Evolutionary conservation across 2,329 filamentous ascomycete species (phyloP).

Genomic region (Calonectria honghensis): DNA sequence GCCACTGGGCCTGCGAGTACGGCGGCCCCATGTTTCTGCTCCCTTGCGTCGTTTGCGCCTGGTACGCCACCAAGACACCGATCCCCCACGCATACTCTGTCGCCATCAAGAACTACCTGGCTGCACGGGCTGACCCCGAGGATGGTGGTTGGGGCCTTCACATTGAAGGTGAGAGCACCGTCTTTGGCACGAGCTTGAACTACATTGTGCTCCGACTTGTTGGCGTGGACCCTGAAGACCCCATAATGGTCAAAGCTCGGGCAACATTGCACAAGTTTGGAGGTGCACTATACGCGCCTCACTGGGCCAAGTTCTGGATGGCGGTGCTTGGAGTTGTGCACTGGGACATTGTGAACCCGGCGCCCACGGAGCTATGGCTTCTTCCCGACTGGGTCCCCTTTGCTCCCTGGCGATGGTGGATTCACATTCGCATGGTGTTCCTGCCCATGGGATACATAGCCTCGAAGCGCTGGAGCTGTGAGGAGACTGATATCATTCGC

Average conservation of each 20-base stretch:
- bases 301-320: conserved; percentile 99
- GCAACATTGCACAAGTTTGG: conserved; percentile 89
- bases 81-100: conserved; percentile 87
- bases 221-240: conserved; percentile 88
- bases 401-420: conserved; percentile 97
- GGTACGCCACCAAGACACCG: conserved; percentile 92
- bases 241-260: conserved; percentile 89
- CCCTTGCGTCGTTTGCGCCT: conserved; percentile 88
- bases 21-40: conserved; percentile 97
- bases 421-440: conserved; percentile 98
- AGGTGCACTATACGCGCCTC: conserved; percentile 87
- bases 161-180: conserved; percentile 93
- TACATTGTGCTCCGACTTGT: conserved; percentile 88
- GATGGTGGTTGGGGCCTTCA: conserved; percentile 99
- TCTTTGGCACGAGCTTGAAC: conserved; percentile 93
- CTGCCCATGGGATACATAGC: conserved; percentile 93
- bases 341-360: conserved; percentile 96
- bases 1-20: conserved; percentile 98
- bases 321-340: conserved; percentile 86
- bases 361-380: conserved; percentile 95
- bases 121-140: conserved; percentile 86
- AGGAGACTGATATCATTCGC: conserved; percentile 83
- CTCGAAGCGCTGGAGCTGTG: conserved; percentile 87
- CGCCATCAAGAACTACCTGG: conserved; percentile 95
- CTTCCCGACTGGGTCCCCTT: conserved; percentile 93